Evolutionary conservation across 2,329 filamentous ascomycete species (phyloP), one percentile per base, ranked within the genome.

Genomic region (Epichloe baconii): DNA sequence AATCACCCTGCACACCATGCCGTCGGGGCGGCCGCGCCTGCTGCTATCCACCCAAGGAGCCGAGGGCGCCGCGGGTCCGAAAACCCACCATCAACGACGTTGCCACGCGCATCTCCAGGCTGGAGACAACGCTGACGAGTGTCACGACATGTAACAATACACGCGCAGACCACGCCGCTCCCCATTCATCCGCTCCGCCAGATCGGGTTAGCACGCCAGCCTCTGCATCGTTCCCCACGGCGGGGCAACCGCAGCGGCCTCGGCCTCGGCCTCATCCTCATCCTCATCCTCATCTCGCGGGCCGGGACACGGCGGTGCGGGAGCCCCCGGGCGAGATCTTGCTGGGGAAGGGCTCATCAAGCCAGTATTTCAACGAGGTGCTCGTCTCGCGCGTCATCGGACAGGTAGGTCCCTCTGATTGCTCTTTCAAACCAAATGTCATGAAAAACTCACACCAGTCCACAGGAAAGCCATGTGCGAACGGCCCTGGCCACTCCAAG

Each of bases 1-100:
- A 76, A 53, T 76, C 82, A 65, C 81, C 83, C 6, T 88, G 84
- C 61, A 76, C 77, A 53, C 86, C 86, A 61, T 88, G 84, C 61
- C 73, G 75, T 36, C 77, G 82, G 53, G 59, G 60, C 35, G 58
- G 59, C 0, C 57, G 59, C 26, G 51, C 59, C 7, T 68, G 66
- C 41, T 53, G 56, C 12, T 68, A 66, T 49, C 64, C 66, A 6
- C 57, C 59, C 31, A 36, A 50, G 5, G 59, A 60, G 0, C 59
- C 58, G 12, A 53, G 57, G 23, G 49, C 55, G 1, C 62, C 64
- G 19, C 60, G 62, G 5, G 53, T 54, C 2, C 61, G 57, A 35
- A 64, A 64, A 47, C 59, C 62, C 8, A 64, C 62, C 0, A 64
- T 63, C 6, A 58, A 59, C 6, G 66, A 68, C 53, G 65, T 68